Percentiles rank a stretch among this genome's conserved stretches.
Conservation (phyloP, 768 basidiomycete genomes). For the Rhodotorula graminis region DNA sequence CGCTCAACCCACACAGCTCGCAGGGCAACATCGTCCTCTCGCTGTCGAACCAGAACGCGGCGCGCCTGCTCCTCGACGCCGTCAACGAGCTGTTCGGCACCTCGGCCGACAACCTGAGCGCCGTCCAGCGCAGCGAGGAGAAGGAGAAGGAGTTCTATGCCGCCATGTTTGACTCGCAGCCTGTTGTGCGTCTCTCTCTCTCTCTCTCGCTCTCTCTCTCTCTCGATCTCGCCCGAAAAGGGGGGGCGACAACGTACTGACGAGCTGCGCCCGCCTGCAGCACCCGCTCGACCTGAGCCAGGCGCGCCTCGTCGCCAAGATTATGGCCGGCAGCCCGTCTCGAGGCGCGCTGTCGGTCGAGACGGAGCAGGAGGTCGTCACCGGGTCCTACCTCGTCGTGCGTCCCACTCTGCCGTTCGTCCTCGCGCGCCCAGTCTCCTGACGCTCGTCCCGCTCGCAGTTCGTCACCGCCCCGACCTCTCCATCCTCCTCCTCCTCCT, state of each 20-base stretch:
- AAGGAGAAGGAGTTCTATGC: constrained; percentile 39
- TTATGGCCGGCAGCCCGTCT: constrained; percentile 34
- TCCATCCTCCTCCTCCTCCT: background rate
- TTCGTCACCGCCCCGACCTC: constrained; percentile 32
- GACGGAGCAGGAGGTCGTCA: constrained; percentile 30
- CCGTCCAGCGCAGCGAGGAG: constrained; percentile 5
- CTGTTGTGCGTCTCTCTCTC: background rate
- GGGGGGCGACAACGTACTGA: too few species aligned
- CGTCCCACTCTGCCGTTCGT: background rate
- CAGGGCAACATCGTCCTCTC: constrained; percentile 36
- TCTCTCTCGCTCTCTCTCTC: background rate
- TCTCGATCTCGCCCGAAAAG: too few species aligned
- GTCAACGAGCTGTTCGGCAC: constrained; percentile 30
- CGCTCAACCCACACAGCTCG: constrained; percentile 1
- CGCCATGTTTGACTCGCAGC: constrained; percentile 12
- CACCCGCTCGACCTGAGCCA: constrained; percentile 6
- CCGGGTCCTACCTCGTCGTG: constrained; percentile 17
- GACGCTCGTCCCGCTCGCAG: background rate
- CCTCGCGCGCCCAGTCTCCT: too few species aligned
- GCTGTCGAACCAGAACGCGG: constrained; percentile 31
- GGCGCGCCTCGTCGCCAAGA: constrained; percentile 26
- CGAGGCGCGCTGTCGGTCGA: constrained; percentile 36
- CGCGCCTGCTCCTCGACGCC: constrained; percentile 19
- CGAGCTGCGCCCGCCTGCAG: background rate
- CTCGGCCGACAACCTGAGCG: background rate